Conservation (phyloP, 805 yeast genomes). For the Starmerella apicola region DNA sequence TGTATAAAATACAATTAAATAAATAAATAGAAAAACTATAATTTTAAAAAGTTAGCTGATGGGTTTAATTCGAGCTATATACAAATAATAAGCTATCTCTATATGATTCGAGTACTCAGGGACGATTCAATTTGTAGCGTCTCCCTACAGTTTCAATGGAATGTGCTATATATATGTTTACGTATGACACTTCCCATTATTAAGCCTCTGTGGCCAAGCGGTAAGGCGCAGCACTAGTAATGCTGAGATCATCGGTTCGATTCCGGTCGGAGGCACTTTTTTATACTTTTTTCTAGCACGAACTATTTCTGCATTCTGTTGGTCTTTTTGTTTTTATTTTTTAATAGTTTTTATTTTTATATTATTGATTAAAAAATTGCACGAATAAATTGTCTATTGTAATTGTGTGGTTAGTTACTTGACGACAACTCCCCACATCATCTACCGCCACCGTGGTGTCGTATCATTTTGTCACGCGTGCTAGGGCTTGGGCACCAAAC, state of each 20-base stretch:
- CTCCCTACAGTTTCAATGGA: no score
- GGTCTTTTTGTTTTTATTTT: not conserved
- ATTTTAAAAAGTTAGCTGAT: no score
- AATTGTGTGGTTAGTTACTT: not conserved
- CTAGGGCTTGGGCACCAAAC: no score
- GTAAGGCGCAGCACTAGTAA: slow-evolving; percentile 86
- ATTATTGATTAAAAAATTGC: no score
- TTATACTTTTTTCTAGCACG: no score
- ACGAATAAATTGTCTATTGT: not conserved
- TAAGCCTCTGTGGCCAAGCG: slow-evolving; percentile 31
- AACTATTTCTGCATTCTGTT: no score
- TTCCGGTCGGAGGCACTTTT: slow-evolving; percentile 9
- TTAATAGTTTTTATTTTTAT: no score
- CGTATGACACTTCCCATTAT: not conserved
- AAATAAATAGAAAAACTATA: no score
- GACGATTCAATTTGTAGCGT: no score
- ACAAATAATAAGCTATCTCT: not conserved
- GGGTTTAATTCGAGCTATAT: no score
- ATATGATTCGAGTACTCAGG: not conserved
- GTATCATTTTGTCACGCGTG: not conserved
- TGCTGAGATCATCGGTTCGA: slow-evolving; percentile 77
- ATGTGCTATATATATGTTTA: not conserved
- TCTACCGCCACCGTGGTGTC: not conserved
- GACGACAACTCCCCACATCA: not conserved
- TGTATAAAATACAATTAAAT: no score